Evolutionary conservation across 208 protist species (phyloP), one percentile per base, ranked within the genome.

Genomic region (Eutreptiella sp.): DNA sequence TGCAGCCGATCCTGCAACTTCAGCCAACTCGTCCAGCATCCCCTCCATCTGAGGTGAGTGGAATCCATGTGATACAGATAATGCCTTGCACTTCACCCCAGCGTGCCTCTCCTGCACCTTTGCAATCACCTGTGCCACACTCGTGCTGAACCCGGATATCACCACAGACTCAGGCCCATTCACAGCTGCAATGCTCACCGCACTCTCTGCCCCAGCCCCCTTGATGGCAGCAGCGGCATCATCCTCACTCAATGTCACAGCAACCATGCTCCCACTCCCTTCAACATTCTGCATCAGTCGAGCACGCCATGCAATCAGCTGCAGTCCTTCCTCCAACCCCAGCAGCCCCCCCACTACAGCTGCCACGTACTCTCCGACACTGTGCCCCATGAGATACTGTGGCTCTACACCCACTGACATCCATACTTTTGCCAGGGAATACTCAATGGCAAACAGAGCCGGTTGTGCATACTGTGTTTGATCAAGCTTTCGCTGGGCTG

Each of bases 331-430:
- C 16, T 75, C 41, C 21, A 78, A 36, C 19, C 68, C 63, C 23
- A 72, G 29, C 29, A 72, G 26, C 9, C 72, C 72, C 11, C 59
- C 42, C 38, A 64, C 9, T 24, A 53, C 38, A 3, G 66, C 53
- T 4, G 67, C 72, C 16, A 36, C 54, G 38, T 78, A 72, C 52
- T 78, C 73, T 28, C 73, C 73, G 1, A 78, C 27, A 36, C 46
- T 68, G 53, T 78, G 73, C 2, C 73, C 73, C 27, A 78, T 63
- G 4, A 78, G 16, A 1, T n/a, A 39, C 19, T 14, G 34, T 9
- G 73, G 67, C 27, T 39, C 16, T 41, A 77, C 46, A 26, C 33
- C 26, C 48, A 60, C 66, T 5, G 27, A 38, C n/a, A n/a, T n/a
- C 48, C 46, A 34, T 47, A 68, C 33, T 7, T 23, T 41, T 32